Base-by-base conservation (phyloP, 495 filamentous ascomycete genomes). In the Aspergillus olivimuriae region DNA sequence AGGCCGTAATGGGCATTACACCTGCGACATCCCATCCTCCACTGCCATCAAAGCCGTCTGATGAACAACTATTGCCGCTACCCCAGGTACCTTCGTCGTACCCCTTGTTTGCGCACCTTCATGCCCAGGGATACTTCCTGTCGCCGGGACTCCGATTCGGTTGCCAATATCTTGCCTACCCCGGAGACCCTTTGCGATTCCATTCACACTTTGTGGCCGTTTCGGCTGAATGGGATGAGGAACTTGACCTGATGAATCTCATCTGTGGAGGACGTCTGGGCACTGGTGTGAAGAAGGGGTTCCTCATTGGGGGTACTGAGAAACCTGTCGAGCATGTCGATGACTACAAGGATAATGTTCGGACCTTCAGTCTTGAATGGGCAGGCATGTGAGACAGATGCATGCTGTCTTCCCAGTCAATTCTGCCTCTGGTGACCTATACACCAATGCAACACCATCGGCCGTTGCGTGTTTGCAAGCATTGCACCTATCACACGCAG, bases 201-300 rank as follows among this genome's bases (percentile, higher is more conserved):
- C 92, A 98, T 62, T 87, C 84, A 24, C 92, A 97, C 61, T 97
- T 95, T 57, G 65, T 95, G 43, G 84, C 81, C 18, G 80, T 80
- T 15, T 78, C 83, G 21, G 73, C 82, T 37, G 84, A 77, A 5
- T 96, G 88, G 87, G 84, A 98, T 48, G 75, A 96, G 50, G 76
- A 91, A 56, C 78, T 97, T 39, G 73, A 84, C 37, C 68, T 97
- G 59, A 73, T 94, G 45, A 83, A 92, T 49, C 67, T 98, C 17
- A 79, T 97, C 24, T 84, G 79, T 14, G 88, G 88, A 2, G 94
- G 94, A 4, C 69, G 92, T 50, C 57, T 98, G 48, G 92, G 87
- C 1, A 97, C 94, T 11, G 85, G 86, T 32, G 94, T 98, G 23
- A 98, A 98, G 69, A 98, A 98, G 65, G 85, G 84, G 2, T 96